Conservation (phyloP, 148 eudicot genomes). For the Pharnaceum exiguum region DNA sequence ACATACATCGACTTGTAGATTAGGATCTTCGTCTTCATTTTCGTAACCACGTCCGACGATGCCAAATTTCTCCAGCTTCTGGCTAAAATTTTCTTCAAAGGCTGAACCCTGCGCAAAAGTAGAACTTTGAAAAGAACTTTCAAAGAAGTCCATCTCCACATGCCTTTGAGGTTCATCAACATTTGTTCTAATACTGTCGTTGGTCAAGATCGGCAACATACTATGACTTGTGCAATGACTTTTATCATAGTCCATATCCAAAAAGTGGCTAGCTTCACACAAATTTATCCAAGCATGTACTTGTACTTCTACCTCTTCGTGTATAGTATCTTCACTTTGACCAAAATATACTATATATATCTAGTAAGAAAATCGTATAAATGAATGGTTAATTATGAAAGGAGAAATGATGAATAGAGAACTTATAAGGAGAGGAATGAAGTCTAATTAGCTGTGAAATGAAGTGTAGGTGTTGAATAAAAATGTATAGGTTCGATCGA, state of each 20-base stretch:
- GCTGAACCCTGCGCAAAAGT: not conserved
- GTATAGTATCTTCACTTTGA: too few species aligned
- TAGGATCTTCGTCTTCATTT: conserved; percentile 12
- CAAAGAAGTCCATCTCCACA: conserved; percentile 40
- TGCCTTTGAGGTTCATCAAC: conserved; percentile 11
- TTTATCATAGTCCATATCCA: conserved; percentile 15
- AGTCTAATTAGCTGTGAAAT: conserved; percentile 18
- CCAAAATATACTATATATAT: too few species aligned
- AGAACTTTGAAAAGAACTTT: conserved; percentile 17
- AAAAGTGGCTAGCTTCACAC: too few species aligned
- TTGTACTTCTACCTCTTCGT: too few species aligned
- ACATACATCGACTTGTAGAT: conserved; percentile 26
- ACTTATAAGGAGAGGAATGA: not conserved
- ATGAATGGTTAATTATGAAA: not conserved
- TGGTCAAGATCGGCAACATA: not conserved
- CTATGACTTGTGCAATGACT: not conserved
- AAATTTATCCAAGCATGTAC: too few species aligned
- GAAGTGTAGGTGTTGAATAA: conserved; percentile 11
- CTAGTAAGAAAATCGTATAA: conserved; percentile 4
- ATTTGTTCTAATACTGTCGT: not conserved
- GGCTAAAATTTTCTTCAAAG: not conserved
- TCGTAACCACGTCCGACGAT: not conserved
- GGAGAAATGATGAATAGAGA: conserved; percentile 12
- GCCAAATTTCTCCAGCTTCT: conserved; percentile 9
- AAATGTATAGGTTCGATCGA: not conserved